These are phyloP conservation scores for Volvariella surrecta DNA, from an alignment of 1,284 basidiomycete genomes.

Conservation along the genomic window DNA sequence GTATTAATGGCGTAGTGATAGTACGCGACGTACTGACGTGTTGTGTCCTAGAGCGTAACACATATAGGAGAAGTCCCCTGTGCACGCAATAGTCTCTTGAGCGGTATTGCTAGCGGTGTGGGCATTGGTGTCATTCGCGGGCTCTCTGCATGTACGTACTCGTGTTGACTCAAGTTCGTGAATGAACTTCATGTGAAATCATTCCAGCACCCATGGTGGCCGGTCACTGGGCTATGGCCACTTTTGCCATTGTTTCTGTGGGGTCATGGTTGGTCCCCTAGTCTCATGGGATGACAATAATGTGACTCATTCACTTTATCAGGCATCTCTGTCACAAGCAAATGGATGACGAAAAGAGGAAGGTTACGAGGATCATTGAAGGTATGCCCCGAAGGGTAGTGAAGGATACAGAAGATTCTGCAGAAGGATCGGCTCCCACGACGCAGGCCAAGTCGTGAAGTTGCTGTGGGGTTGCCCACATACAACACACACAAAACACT, in stretches of 20 bases:
- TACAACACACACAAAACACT: not conserved
- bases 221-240: conserved; percentile 38
- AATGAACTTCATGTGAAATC: not conserved
- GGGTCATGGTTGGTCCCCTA: conserved; percentile 30
- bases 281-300: conserved; percentile 3
- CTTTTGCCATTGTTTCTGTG: conserved; percentile 31
- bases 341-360: conserved; percentile 43
- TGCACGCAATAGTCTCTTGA: conserved; percentile 41
- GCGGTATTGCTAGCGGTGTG: conserved; percentile 37
- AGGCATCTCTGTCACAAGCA: conserved; percentile 60
- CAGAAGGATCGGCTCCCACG: not conserved
- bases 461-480: too few relatives aligned
- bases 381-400: conserved; percentile 46
- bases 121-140: conserved; percentile 44
- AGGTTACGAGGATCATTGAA: conserved; percentile 50
- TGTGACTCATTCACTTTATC: conserved; percentile 4
- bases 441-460: not conserved
- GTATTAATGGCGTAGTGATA: conserved; percentile 15
- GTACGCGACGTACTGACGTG: not conserved
- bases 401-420: conserved; percentile 26
- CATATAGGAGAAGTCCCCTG: conserved; percentile 53
- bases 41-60: conserved; percentile 23
- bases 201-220: conserved; percentile 32
- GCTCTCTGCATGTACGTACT: conserved; percentile 29
- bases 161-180: not conserved